Evolutionary conservation across 331 rosid species (phyloP), one percentile per base, ranked within the genome.

Genomic region (Pyracantha coccinea): DNA sequence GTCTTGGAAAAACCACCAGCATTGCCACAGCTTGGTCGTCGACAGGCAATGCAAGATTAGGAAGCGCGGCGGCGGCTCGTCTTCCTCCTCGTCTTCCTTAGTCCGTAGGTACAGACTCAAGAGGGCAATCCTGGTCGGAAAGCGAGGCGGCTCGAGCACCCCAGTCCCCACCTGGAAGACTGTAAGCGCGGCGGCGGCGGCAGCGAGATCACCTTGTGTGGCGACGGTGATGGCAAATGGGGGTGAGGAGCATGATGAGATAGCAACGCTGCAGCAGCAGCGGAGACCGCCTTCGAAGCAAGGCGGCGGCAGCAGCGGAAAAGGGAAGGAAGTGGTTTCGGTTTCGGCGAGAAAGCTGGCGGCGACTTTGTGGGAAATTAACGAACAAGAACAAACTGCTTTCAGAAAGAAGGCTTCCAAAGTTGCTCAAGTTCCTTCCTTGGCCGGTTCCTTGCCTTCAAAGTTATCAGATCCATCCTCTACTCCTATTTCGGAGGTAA

Each of bases 361-460:
- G 28, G 97, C 97, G 45, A 84, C 96, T 8, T 74, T 90, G n/a
- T 92, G 98, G 98, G 98, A 86, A 74, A 85, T 89, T 68, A 85
- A 90, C 78, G 89, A 85, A 73, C 25, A 20, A 20, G 62, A 9
- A 38, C 45, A 38, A 60, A 69, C 74, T 23, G 76, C 86, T 50
- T 72, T 84, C 5, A 83, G 80, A 59, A 82, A 72, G 71, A 76
- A 80, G 28, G 80, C 82, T 50, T 68, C 74, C 76, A 90, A 77
- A 69, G 72, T 33, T 77, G 69, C 53, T 47, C 77, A 80, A 54
- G 45, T 53, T 31, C 74, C 82, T 35, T 77, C 87, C 60, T 84
- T 76, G 76, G 83, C 88, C 28, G 86, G 66, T 12, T 82, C 83
- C 27, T 73, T 83, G 68, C 68, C 20, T 17, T 82, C 86, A 24